Base-by-base conservation (phyloP, 1,284 basidiomycete species). In the Moesziomyces sp. region DNA sequence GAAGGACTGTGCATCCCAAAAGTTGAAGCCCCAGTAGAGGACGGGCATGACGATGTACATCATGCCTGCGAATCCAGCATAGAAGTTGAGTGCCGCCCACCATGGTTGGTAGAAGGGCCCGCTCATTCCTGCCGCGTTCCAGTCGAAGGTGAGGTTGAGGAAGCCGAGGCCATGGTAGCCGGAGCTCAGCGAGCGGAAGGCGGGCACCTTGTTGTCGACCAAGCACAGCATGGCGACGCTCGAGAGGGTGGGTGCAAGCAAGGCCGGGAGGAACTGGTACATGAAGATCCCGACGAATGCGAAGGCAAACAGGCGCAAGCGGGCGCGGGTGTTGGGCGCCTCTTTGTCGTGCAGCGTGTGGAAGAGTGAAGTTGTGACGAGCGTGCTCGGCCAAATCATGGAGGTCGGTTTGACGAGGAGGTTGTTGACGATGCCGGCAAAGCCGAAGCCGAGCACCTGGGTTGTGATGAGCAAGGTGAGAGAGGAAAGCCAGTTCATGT, bases 111-210 rank as follows among this genome's bases (percentile, higher is more conserved):
- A 88, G 35, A 88, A 79, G 10, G 87, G 86, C 0, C 86, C 86
- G 26, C 79, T 81, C 38, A 75, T 79, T 2, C 86, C 86, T 4
- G 87, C 82, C 24, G 85, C 85, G 42, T 85, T 85, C 87, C 87
- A 88, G 68, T 88, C 87, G 40, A 88, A 77, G 13, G 78, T 86
- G 57, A 87, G 83, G 71, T 87, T 86, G 43, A 85, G 74, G 52
- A 87, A 83, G 7, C 87, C 87, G n/a, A 87, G 82, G 2, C 87
- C 87, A 5, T 83, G 77, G 67, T 87, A 87, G 11, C 86, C 87
- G n/a, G 85, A 85, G 34, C 86, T 85, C 16, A 88, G 80, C 0
- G 84, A 85, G 14, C 86, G 78, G 57, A 87, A 78, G 58, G 84
- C 84, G 68, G 81, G 85, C 45, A 77, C 84, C 49, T 79, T 58